Conservation (phyloP, 1,284 basidiomycete species). For the Pseudozyma hubeiensis region DNA sequence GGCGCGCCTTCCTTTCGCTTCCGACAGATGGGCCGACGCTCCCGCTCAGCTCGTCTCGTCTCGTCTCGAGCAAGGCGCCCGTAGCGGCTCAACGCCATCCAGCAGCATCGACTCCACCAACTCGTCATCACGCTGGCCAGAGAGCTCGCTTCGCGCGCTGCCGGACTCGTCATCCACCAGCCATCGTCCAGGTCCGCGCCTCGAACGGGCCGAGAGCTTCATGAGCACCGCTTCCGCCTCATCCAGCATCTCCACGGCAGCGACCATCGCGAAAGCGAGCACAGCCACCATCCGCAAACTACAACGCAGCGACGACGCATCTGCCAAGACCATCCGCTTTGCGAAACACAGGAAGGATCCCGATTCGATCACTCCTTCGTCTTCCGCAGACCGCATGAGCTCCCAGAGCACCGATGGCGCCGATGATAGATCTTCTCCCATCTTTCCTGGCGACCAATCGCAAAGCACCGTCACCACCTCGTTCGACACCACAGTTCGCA, state of each 20-base stretch:
- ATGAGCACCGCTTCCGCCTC: constrained; percentile 31
- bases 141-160: constrained; percentile 4
- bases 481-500: constrained; percentile 18
- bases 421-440: constrained; percentile 18
- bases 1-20: constrained; percentile 12
- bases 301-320: constrained; percentile 15
- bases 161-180: constrained; percentile 2
- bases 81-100: constrained; percentile 17
- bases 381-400: constrained; percentile 19
- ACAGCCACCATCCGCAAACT: constrained; percentile 42
- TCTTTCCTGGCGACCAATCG: constrained; percentile 13
- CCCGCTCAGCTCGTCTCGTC: constrained; percentile 41
- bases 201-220: constrained; percentile 39
- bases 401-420: constrained; percentile 19
- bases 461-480: constrained; percentile 27
- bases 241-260: constrained; percentile 21
- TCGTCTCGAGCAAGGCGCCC: constrained; percentile 36
- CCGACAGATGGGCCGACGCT: constrained; percentile 27
- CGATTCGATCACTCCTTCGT: constrained; percentile 25
- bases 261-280: constrained; percentile 44
- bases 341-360: constrained; percentile 22
- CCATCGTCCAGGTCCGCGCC: background rate
- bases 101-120: constrained; percentile 25
- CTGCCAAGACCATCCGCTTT: constrained; percentile 32
- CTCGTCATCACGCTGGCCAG: constrained; percentile 15